Evolutionary conservation across 208 protist species (phyloP).

Genomic region (Leishmania amazonensis): DNA sequence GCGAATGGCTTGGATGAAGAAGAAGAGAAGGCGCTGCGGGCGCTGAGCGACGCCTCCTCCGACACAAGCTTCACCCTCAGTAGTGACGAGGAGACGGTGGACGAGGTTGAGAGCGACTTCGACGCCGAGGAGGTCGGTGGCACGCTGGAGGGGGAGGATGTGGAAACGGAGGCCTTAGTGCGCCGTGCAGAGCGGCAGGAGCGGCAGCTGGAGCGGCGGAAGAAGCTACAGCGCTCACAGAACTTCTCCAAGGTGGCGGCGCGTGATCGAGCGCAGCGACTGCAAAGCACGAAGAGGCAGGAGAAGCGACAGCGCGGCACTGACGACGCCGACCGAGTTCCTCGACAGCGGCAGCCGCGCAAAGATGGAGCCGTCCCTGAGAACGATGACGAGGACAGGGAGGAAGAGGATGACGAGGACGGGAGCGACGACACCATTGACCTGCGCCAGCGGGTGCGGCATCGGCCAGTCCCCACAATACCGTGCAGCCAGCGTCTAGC

Average conservation of each 20-base stretch:
- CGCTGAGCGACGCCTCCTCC: conserved; percentile 42
- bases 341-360: not conserved
- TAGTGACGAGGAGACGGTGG: conserved; percentile 63
- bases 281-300: not conserved
- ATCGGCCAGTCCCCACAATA: conserved; percentile 56
- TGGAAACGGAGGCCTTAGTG: conserved; percentile 59
- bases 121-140: conserved; percentile 59
- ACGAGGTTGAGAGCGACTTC: conserved; percentile 81
- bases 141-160: conserved; percentile 29
- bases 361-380: conserved; percentile 4
- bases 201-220: conserved; percentile 28
- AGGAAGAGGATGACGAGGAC: conserved; percentile 7
- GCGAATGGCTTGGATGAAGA: conserved; percentile 67
- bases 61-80: conserved; percentile 66
- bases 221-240: conserved; percentile 30
- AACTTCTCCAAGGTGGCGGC: conserved; percentile 22
- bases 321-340: not conserved
- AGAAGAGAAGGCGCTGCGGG: conserved; percentile 58
- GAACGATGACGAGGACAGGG: conserved; percentile 3
- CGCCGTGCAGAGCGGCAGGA: conserved; percentile 57
- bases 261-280: conserved; percentile 11
- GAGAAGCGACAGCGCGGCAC: not conserved
- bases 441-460: conserved; percentile 36
- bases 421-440: conserved; percentile 12
- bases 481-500: conserved; percentile 47